phyloP scores from a whole-genome alignment of 139 green algal genomes.

The Coccomyxa sp. region DNA sequence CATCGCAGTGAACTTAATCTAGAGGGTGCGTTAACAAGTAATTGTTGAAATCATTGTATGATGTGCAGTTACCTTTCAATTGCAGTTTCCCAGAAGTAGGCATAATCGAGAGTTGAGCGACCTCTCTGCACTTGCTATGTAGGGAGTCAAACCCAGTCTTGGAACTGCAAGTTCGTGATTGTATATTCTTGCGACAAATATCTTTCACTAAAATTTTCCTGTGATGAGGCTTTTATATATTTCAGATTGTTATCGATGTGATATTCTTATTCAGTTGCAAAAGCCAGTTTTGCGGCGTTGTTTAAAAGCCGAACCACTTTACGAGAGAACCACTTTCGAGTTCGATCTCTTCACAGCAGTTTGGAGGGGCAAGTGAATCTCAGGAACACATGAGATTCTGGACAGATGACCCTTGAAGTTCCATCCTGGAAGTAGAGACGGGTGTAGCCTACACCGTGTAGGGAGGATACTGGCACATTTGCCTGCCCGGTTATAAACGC shows the following conservation, averaged over 20 bases:
- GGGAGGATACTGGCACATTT: too few relatives aligned
- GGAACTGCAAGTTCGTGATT: background rate
- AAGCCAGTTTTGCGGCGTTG: too few relatives aligned
- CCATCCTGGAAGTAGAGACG: too few relatives aligned
- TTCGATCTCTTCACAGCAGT: too few relatives aligned
- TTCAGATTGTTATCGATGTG: background rate
- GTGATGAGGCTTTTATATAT: background rate
- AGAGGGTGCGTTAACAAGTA: background rate
- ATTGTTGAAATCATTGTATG: background rate
- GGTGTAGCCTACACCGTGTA: too few relatives aligned
- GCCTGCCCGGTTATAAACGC: too few relatives aligned
- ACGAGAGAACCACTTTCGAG: too few relatives aligned
- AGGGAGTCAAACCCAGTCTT: background rate
- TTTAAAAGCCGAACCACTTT: too few relatives aligned
- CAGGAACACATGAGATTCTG: too few relatives aligned
- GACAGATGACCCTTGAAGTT: too few relatives aligned
- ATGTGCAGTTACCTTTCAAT: slow-evolving; percentile 26
- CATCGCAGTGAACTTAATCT: background rate
- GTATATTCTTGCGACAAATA: background rate
- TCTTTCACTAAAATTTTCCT: background rate
- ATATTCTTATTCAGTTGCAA: background rate
- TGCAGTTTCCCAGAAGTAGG: slow-evolving; percentile 31
- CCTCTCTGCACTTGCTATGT: background rate
- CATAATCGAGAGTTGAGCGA: slow-evolving; percentile 12
- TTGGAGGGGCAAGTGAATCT: too few relatives aligned